Percentiles rank a stretch among this genome's conserved stretches.
phyloP scores from a whole-genome alignment of 768 basidiomycete genomes.

The Serendipita vermifera region DNA sequence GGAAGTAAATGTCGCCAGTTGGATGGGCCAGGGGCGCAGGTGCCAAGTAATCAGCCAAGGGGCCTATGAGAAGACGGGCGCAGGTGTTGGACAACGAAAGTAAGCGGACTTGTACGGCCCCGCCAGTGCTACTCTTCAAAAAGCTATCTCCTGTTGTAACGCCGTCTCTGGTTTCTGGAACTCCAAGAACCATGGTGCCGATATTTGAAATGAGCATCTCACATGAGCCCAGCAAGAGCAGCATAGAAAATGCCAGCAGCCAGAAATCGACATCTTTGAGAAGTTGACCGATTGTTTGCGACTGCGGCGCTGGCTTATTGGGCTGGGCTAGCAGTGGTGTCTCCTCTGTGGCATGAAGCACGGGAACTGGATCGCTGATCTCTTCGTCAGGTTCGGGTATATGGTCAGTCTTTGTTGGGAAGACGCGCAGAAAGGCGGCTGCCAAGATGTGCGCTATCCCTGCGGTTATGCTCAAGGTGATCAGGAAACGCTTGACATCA shows the following conservation, averaged over 20 bases:
- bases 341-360: conserved; percentile 22
- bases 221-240: conserved; percentile 45
- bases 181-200: conserved; percentile 57
- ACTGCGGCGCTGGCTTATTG: conserved; percentile 16
- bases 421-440: conserved; percentile 29
- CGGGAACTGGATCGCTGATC: conserved; percentile 14
- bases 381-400: conserved; percentile 14
- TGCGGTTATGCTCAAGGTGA: conserved; percentile 43
- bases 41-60: conserved; percentile 59
- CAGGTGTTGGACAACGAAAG: conserved; percentile 60
- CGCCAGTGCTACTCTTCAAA: conserved; percentile 22
- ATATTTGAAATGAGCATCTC: conserved; percentile 56
- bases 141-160: conserved; percentile 28
- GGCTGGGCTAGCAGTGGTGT: conserved; percentile 16
- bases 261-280: conserved; percentile 49
- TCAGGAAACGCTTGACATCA: conserved; percentile 38
- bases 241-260: conserved; percentile 40
- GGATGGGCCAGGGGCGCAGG: conserved; percentile 40
- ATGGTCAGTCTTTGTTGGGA: conserved; percentile 16
- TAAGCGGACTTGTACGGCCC: conserved; percentile 43
- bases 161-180: conserved; percentile 28
- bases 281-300: conserved; percentile 29
- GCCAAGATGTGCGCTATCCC: conserved; percentile 44
- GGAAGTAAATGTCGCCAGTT: conserved; percentile 25
- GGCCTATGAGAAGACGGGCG: conserved; percentile 53